A percentile compares a stretch with the other conserved stretches of the same genome.
phyloP scores from a whole-genome alignment of 768 basidiomycete species.

The Clathrus columnatus region DNA sequence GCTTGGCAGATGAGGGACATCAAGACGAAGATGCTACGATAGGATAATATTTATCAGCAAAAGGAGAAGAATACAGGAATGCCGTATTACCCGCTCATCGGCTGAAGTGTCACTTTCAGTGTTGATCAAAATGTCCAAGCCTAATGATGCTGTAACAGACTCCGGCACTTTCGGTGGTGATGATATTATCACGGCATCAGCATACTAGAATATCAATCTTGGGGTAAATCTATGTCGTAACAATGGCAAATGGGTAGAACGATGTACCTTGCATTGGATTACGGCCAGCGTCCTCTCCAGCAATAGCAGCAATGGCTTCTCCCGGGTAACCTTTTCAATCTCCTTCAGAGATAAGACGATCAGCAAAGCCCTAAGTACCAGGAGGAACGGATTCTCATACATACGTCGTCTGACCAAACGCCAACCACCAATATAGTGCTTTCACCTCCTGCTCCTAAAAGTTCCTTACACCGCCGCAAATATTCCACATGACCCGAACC shows the following conservation, averaged over 20 bases:
- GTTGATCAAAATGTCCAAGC: background rate
- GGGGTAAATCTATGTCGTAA: background rate
- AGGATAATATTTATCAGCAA: background rate
- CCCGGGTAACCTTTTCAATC: slow-evolving; percentile 4
- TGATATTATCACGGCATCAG: slow-evolving; percentile 3
- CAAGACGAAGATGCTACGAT: background rate
- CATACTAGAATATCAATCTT: background rate
- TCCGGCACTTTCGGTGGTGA: background rate
- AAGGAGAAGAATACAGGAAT: background rate
- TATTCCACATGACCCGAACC: slow-evolving; percentile 13
- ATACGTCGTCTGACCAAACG: slow-evolving; percentile 10
- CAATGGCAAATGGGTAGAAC: background rate
- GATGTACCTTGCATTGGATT: slow-evolving; percentile 11
- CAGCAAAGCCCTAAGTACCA: too few species aligned
- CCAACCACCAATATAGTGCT: slow-evolving; percentile 8
- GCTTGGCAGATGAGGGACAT: background rate
- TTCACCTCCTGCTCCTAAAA: background rate
- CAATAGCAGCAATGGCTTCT: slow-evolving; percentile 7
- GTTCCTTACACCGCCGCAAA: slow-evolving; percentile 4
- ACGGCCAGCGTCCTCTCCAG: slow-evolving; percentile 13
- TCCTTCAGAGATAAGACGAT: slow-evolving; percentile 5
- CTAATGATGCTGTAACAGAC: background rate
- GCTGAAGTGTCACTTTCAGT: background rate
- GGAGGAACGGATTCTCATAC: background rate
- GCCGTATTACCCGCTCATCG: background rate